Evolutionary conservation across 768 basidiomycete species (phyloP).

Genomic region (Leccinum rimulosum): DNA sequence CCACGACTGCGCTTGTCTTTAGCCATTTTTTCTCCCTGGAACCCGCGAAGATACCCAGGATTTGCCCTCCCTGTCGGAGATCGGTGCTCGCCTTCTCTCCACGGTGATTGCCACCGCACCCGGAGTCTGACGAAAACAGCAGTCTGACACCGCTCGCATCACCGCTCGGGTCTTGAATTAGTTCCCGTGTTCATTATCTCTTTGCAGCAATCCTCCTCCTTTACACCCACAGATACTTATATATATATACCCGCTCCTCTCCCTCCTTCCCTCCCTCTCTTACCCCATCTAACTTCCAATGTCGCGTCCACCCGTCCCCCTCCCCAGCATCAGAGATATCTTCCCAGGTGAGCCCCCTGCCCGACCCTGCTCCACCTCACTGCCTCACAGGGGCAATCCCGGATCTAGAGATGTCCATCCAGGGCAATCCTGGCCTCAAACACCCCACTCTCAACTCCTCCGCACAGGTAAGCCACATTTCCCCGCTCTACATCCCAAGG

Average conservation of each 20-base stretch:
- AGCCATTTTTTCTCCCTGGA: background rate
- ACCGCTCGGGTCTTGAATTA: slow-evolving; percentile 21
- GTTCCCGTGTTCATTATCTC: slow-evolving; percentile 18
- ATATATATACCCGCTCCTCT: slow-evolving; percentile 13
- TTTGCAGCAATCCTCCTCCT: slow-evolving; percentile 9
- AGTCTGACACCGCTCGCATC: slow-evolving; percentile 12
- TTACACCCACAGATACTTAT: slow-evolving; percentile 2
- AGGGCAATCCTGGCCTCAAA: slow-evolving; percentile 2
- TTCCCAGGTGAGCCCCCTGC: slow-evolving; percentile 44
- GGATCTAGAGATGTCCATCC: slow-evolving; percentile 24
- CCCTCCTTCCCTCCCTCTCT: background rate
- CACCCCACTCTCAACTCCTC: background rate
- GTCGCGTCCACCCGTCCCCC: slow-evolving; percentile 29
- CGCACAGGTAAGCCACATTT: slow-evolving; percentile 6
- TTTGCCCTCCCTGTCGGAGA: slow-evolving; percentile 23
- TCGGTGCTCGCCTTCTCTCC: slow-evolving; percentile 12
- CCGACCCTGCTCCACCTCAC: background rate
- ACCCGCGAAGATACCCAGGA: slow-evolving; percentile 23
- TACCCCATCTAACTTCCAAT: slow-evolving; percentile 2
- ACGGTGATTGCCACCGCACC: slow-evolving; percentile 26
- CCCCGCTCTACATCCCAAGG: slow-evolving; percentile 8
- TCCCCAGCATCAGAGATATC: slow-evolving; percentile 55
- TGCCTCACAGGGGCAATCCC: slow-evolving; percentile 9
- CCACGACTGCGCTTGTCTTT: background rate
- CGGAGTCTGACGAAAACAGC: slow-evolving; percentile 6